A percentile compares a stretch with the other conserved stretches of the same genome.
phyloP scores from a whole-genome alignment of 1,139 yeast genomes.

The Geotrichum carabidarum region DNA sequence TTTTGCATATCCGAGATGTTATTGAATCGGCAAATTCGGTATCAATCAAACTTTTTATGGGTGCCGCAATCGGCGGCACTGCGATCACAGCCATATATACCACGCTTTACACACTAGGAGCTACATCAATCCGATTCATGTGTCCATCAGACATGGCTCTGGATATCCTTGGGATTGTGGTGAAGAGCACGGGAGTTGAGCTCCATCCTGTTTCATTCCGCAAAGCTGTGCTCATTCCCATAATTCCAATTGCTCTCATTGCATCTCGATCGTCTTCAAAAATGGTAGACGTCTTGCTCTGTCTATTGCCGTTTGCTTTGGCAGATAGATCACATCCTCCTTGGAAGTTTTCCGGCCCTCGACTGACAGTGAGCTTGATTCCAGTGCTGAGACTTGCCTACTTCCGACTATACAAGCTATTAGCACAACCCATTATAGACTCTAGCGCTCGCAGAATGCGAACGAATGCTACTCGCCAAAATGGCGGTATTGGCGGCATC shows the following conservation, averaged over 20 bases:
- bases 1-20: conserved; percentile 28
- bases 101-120: conserved; percentile 34
- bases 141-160: conserved; percentile 35
- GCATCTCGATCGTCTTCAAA: conserved; percentile 24
- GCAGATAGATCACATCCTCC: conserved; percentile 25
- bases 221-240: conserved; percentile 27
- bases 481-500: conserved; percentile 13
- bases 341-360: conserved; percentile 29
- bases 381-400: conserved; percentile 28
- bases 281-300: conserved; percentile 22
- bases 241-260: conserved; percentile 28
- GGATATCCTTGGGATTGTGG: conserved; percentile 28
- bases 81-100: conserved; percentile 31
- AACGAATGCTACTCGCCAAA: conserved; percentile 12
- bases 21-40: conserved; percentile 26
- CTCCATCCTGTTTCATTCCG: conserved; percentile 25
- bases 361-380: conserved; percentile 25
- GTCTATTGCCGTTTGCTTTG: conserved; percentile 26
- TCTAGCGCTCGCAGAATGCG: conserved; percentile 26
- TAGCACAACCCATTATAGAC: conserved; percentile 30
- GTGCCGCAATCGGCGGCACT: conserved; percentile 31
- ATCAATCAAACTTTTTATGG: conserved; percentile 28
- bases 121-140: conserved; percentile 36
- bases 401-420: conserved; percentile 24
- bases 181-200: conserved; percentile 23